Percentiles rank a stretch among this genome's conserved stretches.
Evolutionary conservation across 768 basidiomycete species (phyloP).

Genomic region (Sarcomyxa edulis): DNA sequence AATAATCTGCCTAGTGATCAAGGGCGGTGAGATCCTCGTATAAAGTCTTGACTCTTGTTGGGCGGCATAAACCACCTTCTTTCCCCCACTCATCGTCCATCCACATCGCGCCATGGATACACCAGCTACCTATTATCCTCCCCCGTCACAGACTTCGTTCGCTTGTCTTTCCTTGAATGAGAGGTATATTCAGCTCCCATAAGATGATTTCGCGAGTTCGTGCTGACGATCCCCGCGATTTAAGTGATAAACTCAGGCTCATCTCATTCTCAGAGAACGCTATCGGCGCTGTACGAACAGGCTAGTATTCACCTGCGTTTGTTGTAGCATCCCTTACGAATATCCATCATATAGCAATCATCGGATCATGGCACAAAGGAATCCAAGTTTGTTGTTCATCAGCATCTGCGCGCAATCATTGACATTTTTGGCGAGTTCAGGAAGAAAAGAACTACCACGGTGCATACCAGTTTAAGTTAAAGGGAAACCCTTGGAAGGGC

Average conservation of each 20-base stretch:
- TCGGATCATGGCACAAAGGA: background rate
- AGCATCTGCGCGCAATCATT: background rate
- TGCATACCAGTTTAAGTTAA: constrained; percentile 6
- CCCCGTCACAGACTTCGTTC: background rate
- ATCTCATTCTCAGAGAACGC: constrained; percentile 1
- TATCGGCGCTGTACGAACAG: background rate
- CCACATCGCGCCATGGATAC: too few relatives aligned
- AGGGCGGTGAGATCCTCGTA: too few relatives aligned
- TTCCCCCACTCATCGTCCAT: too few relatives aligned
- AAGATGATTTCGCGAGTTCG: background rate
- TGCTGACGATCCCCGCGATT: background rate
- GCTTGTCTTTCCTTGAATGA: constrained; percentile 6
- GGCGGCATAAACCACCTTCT: too few relatives aligned
- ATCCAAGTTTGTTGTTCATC: constrained; percentile 1
- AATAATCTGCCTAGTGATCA: too few relatives aligned
- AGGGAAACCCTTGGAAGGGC: constrained; percentile 4
- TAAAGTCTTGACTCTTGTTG: too few relatives aligned
- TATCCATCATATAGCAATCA: constrained; percentile 1
- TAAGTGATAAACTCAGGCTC: constrained; percentile 2
- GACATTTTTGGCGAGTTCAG: background rate
- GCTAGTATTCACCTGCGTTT: background rate
- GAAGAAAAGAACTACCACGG: constrained; percentile 7
- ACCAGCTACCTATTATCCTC: too few relatives aligned
- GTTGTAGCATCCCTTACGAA: too few relatives aligned
- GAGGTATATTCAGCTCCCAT: background rate